Evolutionary conservation across 768 basidiomycete genomes (phyloP).

Genomic region (Auriscalpium vulgare): DNA sequence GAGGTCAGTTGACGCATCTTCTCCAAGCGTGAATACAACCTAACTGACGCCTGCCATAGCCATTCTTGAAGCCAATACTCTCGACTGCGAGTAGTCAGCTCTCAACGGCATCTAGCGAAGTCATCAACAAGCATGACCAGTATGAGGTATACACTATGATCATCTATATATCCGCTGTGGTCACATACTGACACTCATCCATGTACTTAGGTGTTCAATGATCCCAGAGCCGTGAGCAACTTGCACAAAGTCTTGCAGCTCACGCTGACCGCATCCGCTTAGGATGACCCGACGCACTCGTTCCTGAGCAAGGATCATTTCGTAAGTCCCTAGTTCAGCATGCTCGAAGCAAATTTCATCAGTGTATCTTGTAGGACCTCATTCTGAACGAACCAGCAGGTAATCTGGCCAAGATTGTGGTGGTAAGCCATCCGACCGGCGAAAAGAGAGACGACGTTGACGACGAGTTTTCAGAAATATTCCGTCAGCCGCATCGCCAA

Average conservation of each 20-base stretch:
- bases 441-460: no score
- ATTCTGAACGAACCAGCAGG: slow-evolving; percentile 83
- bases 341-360: no score
- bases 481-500: slow-evolving; percentile 62
- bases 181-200: no score
- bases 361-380: slow-evolving; percentile 42
- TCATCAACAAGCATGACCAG: slow-evolving; percentile 75
- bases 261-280: background rate
- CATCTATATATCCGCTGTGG: background rate
- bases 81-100: slow-evolving; percentile 61
- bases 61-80: slow-evolving; percentile 74
- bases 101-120: slow-evolving; percentile 58
- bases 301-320: slow-evolving; percentile 89
- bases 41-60: slow-evolving; percentile 31
- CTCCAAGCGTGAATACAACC: background rate
- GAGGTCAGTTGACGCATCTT: slow-evolving; percentile 41
- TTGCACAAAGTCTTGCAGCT: background rate
- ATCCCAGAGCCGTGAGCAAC: slow-evolving; percentile 59
- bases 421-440: slow-evolving; percentile 33
- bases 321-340: slow-evolving; percentile 34
- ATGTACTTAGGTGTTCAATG: slow-evolving; percentile 65
- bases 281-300: slow-evolving; percentile 86
- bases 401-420: slow-evolving; percentile 57
- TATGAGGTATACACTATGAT: slow-evolving; percentile 44
- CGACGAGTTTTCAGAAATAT: slow-evolving; percentile 34